Conservation (phyloP, 169 alveolate genomes). For the Condylostoma magnum region DNA sequence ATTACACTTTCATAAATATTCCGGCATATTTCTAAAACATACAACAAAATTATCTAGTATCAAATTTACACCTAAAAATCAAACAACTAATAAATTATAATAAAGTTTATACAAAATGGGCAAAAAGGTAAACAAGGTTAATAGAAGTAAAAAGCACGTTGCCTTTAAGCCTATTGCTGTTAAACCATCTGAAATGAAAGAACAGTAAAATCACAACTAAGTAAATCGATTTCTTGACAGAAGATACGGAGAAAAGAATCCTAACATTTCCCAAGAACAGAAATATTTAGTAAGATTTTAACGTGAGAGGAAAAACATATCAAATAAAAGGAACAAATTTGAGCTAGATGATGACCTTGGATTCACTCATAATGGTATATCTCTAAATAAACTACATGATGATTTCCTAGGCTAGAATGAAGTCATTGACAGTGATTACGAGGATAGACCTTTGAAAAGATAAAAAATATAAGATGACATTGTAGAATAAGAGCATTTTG, state of each 20-base stretch:
- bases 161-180: too few species aligned
- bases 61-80: too few species aligned
- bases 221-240: too few species aligned
- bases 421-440: conserved; percentile 15
- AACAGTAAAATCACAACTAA: too few species aligned
- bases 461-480: conserved; percentile 11
- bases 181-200: too few species aligned
- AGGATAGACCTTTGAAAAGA: not conserved
- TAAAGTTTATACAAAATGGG: too few species aligned
- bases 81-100: too few species aligned
- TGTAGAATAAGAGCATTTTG: conserved; percentile 18
- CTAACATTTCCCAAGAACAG: not conserved
- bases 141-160: too few species aligned
- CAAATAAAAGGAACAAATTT: conserved; percentile 1
- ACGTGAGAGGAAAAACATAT: not conserved
- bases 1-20: too few species aligned
- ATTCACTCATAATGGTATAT: conserved; percentile 25
- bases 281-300: conserved; percentile 17
- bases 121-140: too few species aligned
- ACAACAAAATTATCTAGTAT: too few species aligned
- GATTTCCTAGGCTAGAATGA: conserved; percentile 25
- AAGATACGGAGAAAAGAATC: conserved; percentile 25
- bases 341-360: conserved; percentile 19
- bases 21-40: too few species aligned
- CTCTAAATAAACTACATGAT: not conserved